phyloP scores from a whole-genome alignment of 2,329 filamentous ascomycete genomes.

The Xylaria digitata region DNA sequence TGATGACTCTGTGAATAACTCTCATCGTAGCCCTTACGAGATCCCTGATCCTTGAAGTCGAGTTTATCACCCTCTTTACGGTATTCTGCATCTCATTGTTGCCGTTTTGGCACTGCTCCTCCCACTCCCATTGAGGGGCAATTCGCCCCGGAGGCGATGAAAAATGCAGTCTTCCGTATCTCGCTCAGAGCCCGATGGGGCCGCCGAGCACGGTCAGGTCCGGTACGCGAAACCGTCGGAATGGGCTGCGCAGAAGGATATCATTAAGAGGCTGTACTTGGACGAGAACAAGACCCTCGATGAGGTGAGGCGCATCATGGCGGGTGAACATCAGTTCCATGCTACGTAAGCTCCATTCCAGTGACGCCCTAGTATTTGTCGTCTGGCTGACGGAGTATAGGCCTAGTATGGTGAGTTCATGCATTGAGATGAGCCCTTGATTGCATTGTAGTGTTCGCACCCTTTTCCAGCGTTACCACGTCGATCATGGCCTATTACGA shows the following conservation, averaged over 20 bases:
- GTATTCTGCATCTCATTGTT: not conserved
- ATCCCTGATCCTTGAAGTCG: conserved; percentile 12
- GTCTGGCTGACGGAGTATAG: conserved; percentile 42
- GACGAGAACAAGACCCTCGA: conserved; percentile 56
- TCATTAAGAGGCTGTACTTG: conserved; percentile 55
- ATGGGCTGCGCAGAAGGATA: conserved; percentile 44
- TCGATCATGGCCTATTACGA: conserved; percentile 6
- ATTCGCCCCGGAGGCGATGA: conserved; percentile 23
- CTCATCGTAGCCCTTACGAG: conserved; percentile 18
- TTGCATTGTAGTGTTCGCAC: conserved; percentile 25
- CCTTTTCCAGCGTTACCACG: conserved; percentile 20
- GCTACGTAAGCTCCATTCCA: conserved; percentile 52
- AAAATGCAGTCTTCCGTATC: conserved; percentile 34
- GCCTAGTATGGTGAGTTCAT: conserved; percentile 51
- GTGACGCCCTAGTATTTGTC: conserved; percentile 17
- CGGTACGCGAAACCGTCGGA: conserved; percentile 42
- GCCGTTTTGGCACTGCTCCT: conserved; percentile 22
- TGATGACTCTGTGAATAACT: conserved; percentile 19
- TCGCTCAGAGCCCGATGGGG: conserved; percentile 26
- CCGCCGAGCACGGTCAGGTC: conserved; percentile 32
- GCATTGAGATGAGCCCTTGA: conserved; percentile 21
- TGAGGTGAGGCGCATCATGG: conserved; percentile 55
- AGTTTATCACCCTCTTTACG: not conserved
- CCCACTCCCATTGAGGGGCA: conserved; percentile 21
- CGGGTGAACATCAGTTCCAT: conserved; percentile 53